phyloP scores from a whole-genome alignment of 257 asterid genomes.

The Coffea canephora region DNA sequence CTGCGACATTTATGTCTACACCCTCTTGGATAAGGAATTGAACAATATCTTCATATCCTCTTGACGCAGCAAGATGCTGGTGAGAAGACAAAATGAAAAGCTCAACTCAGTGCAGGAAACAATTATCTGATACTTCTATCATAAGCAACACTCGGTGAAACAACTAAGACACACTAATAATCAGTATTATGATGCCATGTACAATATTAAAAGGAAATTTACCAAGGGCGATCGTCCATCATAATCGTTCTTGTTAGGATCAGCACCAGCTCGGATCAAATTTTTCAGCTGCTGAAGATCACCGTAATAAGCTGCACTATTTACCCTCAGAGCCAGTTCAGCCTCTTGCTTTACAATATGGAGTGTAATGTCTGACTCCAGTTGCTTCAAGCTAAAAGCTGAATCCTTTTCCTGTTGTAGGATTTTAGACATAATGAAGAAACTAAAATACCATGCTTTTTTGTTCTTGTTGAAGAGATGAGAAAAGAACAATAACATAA shows the following conservation, averaged over 20 bases:
- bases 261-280: constrained; percentile 84
- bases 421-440: constrained; percentile 7
- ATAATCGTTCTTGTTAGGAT: constrained; percentile 76
- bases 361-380: constrained; percentile 66
- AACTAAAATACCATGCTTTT: not conserved
- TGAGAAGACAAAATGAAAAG: not conserved
- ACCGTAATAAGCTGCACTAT: constrained; percentile 76
- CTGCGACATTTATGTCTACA: constrained; percentile 57
- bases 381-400: constrained; percentile 61
- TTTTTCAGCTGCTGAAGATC: constrained; percentile 74
- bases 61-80: constrained; percentile 96
- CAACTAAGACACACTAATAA: not conserved
- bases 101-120: constrained; percentile 11
- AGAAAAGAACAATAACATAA: not conserved
- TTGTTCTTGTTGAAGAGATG: not conserved
- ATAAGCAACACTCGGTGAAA: not conserved
- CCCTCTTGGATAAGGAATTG: constrained; percentile 68
- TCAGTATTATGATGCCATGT: not conserved
- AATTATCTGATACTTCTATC: not conserved
- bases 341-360: constrained; percentile 85
- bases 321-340: constrained; percentile 86
- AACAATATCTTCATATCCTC: constrained; percentile 72
- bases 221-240: constrained; percentile 92
- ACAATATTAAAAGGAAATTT: constrained; percentile 17
- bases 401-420: constrained; percentile 68